Conservation (phyloP, 495 filamentous ascomycete genomes). For the Rhypophila decipiens region DNA sequence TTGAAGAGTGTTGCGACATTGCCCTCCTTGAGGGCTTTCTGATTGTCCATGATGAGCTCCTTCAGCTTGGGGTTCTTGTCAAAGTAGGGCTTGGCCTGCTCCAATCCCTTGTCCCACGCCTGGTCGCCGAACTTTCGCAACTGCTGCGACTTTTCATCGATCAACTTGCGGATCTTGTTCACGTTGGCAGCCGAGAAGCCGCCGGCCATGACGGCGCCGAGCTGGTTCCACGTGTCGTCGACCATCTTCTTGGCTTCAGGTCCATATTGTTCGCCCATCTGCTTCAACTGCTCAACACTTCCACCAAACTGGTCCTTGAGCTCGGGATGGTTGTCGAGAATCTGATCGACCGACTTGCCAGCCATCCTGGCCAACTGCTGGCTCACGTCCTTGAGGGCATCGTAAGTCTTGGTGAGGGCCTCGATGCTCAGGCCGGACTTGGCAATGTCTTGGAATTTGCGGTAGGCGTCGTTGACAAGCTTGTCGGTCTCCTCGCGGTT, state of each 20-base stretch:
- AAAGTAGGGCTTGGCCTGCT: constrained; percentile 55
- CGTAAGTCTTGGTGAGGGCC: constrained; percentile 44
- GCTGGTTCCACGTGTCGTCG: constrained; percentile 57
- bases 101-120: constrained; percentile 56
- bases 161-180: constrained; percentile 48
- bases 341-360: constrained; percentile 48
- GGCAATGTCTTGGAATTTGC: constrained; percentile 46
- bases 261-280: constrained; percentile 57
- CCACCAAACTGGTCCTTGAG: constrained; percentile 63
- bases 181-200: constrained; percentile 45
- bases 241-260: constrained; percentile 64
- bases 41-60: constrained; percentile 56
- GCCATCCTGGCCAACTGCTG: constrained; percentile 47
- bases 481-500: constrained; percentile 58
- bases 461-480: constrained; percentile 54
- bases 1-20: constrained; percentile 49
- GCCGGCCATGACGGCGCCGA: constrained; percentile 46
- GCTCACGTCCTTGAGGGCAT: constrained; percentile 47
- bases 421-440: constrained; percentile 45
- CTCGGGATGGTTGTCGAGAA: constrained; percentile 59
- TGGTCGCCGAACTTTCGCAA: constrained; percentile 56
- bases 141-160: constrained; percentile 60
- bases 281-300: constrained; percentile 53
- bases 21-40: constrained; percentile 51
- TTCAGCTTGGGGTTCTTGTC: constrained; percentile 63